These are phyloP conservation scores for Fusarium poae DNA, from an alignment of 2,329 filamentous ascomycete species.

Conservation along the genomic window DNA sequence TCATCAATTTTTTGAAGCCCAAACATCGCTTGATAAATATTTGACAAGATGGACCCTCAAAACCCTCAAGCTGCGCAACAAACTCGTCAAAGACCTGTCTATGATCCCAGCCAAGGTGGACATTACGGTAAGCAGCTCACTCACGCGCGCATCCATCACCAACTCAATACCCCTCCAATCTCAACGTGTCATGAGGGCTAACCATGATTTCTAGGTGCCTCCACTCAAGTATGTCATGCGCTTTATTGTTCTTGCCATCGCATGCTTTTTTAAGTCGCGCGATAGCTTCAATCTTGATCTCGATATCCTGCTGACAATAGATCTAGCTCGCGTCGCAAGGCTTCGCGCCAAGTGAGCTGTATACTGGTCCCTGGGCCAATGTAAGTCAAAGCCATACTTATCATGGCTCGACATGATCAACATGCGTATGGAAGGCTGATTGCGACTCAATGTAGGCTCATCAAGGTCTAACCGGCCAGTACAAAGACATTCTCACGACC, in stretches of 20 bases:
- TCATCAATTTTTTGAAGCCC: background rate
- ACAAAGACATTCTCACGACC: constrained; percentile 96
- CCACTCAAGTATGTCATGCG: constrained; percentile 57
- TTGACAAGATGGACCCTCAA: constrained; percentile 56
- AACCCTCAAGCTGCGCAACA: constrained; percentile 66
- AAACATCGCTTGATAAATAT: constrained; percentile 11
- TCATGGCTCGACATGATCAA: background rate
- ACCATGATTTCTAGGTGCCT: constrained; percentile 57
- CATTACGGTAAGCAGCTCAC: constrained; percentile 75
- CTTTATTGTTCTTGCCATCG: constrained; percentile 1
- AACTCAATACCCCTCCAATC: background rate
- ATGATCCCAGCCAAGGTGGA: constrained; percentile 79
- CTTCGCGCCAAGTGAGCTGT: constrained; percentile 92
- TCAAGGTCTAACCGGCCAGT: constrained; percentile 90
- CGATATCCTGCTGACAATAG: constrained; percentile 21
- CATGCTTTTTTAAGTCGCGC: constrained; percentile 2
- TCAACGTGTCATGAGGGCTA: constrained; percentile 2
- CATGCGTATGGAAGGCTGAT: background rate
- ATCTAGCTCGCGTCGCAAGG: constrained; percentile 84
- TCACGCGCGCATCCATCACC: constrained; percentile 9
- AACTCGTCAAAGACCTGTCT: constrained; percentile 72
- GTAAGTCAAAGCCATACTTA: constrained; percentile 63
- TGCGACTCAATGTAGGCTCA: constrained; percentile 74
- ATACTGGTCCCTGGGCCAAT: constrained; percentile 95
- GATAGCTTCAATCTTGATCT: constrained; percentile 8